These are phyloP conservation scores for Fragilaria radians DNA, from an alignment of 108 stramenopile genomes.

Conservation along the genomic window DNA sequence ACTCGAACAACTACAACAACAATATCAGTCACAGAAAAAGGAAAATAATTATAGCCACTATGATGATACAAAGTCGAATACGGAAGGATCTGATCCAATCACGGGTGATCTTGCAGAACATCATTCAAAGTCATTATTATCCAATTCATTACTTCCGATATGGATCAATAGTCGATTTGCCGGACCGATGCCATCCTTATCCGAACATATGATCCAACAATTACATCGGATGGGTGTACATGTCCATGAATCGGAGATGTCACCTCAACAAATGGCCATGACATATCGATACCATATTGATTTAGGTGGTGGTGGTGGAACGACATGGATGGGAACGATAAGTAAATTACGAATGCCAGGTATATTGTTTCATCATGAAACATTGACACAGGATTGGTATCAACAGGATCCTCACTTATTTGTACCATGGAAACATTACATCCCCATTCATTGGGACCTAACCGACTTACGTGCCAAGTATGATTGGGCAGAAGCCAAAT, in stretches of 20 bases:
- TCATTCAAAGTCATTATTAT: too few relatives aligned
- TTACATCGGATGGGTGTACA: not conserved
- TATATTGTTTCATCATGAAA: conserved; percentile 18
- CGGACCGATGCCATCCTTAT: not conserved
- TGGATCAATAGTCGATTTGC: not conserved
- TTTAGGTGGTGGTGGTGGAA: conserved; percentile 47
- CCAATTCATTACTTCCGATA: not conserved
- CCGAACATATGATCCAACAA: not conserved
- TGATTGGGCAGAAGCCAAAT: conserved; percentile 9
- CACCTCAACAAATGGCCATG: conserved; percentile 4
- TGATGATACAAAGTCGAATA: too few relatives aligned
- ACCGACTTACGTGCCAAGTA: not conserved
- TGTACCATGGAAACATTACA: conserved; percentile 2
- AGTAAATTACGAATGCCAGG: conserved; percentile 27
- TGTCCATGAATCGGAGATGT: not conserved
- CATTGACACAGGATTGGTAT: conserved; percentile 15
- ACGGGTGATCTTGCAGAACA: too few relatives aligned
- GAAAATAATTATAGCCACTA: too few relatives aligned
- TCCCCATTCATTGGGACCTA: conserved; percentile 2
- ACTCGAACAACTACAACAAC: too few relatives aligned
- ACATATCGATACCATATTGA: conserved; percentile 43
- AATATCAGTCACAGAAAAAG: too few relatives aligned
- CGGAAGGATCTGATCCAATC: too few relatives aligned
- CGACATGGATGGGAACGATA: conserved; percentile 40
- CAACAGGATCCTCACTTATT: not conserved